Evolutionary conservation across 2,329 filamentous ascomycete genomes (phyloP).

Genomic region (Cordyceps fumosorosea): DNA sequence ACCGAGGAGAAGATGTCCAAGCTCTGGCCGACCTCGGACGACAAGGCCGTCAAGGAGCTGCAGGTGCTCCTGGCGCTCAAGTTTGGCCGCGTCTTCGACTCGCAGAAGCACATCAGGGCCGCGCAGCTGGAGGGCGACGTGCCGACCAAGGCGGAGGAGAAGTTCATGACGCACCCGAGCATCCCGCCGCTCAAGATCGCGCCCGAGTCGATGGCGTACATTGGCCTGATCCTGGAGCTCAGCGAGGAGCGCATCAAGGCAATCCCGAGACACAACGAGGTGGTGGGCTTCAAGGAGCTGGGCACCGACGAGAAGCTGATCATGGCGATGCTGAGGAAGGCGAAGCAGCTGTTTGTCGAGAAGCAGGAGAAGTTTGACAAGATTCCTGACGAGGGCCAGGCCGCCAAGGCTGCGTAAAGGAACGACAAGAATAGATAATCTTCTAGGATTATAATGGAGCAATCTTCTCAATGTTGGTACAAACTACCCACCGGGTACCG

Average conservation of each 20-base stretch:
- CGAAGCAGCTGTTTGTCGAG: background rate
- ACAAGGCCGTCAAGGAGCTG: background rate
- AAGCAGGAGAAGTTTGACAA: background rate
- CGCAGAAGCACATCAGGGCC: background rate
- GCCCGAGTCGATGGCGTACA: background rate
- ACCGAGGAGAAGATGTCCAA: background rate
- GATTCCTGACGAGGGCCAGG: background rate
- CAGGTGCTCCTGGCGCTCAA: conserved; percentile 2
- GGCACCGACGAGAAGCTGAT: background rate
- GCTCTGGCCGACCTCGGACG: background rate
- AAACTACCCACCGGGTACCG: no score
- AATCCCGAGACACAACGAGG: background rate
- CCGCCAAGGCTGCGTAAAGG: background rate
- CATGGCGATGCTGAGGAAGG: background rate
- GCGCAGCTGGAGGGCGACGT: background rate
- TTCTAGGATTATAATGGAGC: no score
- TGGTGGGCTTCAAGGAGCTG: background rate
- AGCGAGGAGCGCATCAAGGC: background rate
- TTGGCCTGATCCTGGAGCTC: background rate
- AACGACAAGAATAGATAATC: background rate
- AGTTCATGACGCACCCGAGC: background rate
- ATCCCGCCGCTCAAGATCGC: background rate
- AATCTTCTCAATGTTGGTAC: background rate
- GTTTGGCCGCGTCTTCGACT: background rate
- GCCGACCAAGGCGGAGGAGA: background rate